Base-by-base conservation (phyloP, 2,329 filamentous ascomycete genomes). In the Pseudocercospora vitis region DNA sequence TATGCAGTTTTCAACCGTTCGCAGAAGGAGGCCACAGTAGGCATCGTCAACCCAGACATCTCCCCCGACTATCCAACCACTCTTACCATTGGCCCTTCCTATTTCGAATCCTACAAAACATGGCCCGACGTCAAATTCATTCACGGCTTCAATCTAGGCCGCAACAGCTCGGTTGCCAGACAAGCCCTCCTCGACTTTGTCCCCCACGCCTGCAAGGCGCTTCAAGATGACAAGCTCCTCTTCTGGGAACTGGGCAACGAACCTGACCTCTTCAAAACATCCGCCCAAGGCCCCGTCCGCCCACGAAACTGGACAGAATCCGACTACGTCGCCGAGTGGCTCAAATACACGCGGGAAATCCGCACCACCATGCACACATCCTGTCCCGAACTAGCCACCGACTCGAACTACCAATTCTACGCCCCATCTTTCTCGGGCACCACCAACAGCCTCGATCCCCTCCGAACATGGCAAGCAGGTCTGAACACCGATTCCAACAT, bases 161-260 rank as follows among this genome's bases (percentile, higher is more conserved):
- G 81, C 31, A 84, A 83, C 59, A 76, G 74, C 28, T 75, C 77
- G 4, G 69, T 65, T 7, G 81, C 78, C 3, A 77, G 78, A 70
- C 68, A 78, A 28, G 79, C 78, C 0, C 73, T 85, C 1, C 61
- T 80, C 2, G 75, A 78, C 7, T 83, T 81, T 0, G 80, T 81
- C 0, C 74, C 80, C 0, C 67, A 83, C 33, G 82, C 76, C 1
- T 86, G 83, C 68, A 77, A 79, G 60, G 79, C 81, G 3, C 68
- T 86, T 2, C 68, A 69, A 8, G n/a, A 28, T 12, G 77, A 75
- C 4, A 80, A 75, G 49, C 69, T 85, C 4, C 75, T 81, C 21
- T 71, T 73, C 57, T 86, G 81, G 81, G 81, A 84, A 63, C 81
- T 85, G 59, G 83, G 84, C 32, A 86, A 86, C 61, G 83, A 86